Percentiles rank a stretch among this genome's conserved stretches.
These are phyloP conservation scores for Aspergillus cejpii DNA, from an alignment of 2,329 filamentous ascomycete species.

Conservation along the genomic window DNA sequence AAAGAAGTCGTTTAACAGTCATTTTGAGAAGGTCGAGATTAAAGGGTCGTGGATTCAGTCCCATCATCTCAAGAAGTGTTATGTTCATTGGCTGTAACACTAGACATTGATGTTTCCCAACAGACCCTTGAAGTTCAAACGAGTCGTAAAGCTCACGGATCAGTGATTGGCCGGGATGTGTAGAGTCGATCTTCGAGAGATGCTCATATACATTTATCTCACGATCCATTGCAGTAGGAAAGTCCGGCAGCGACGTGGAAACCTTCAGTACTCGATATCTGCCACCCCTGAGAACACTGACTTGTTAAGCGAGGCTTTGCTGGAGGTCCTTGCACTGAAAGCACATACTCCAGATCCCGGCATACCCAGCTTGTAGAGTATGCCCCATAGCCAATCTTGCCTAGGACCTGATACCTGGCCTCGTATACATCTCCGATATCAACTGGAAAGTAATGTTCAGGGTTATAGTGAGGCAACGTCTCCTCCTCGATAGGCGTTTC, in stretches of 20 bases:
- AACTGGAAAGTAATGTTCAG: constrained; percentile 35
- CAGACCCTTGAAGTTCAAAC: constrained; percentile 24
- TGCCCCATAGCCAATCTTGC: constrained; percentile 37
- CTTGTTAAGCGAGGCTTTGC: neutral
- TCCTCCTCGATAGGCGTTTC: constrained; percentile 34
- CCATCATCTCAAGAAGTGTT: constrained; percentile 29
- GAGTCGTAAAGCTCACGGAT: constrained; percentile 28
- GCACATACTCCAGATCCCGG: constrained; percentile 25
- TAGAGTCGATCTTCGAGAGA: constrained; percentile 20
- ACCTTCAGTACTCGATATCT: constrained; percentile 21
- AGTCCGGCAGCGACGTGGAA: constrained; percentile 16
- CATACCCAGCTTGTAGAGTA: constrained; percentile 41
- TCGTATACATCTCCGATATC: constrained; percentile 32
- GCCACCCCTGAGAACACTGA: constrained; percentile 14
- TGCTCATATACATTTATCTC: constrained; percentile 25
- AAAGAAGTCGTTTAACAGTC: constrained; percentile 26
- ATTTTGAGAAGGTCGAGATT: constrained; percentile 25
- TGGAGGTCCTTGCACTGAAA: neutral
- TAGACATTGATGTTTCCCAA: constrained; percentile 25
- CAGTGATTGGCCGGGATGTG: constrained; percentile 20
- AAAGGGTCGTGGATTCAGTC: constrained; percentile 21
- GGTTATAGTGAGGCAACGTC: constrained; percentile 27
- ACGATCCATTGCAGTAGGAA: constrained; percentile 16
- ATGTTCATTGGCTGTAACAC: constrained; percentile 27
- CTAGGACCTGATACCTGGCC: constrained; percentile 30